A percentile compares a stretch with the other conserved stretches of the same genome.
Evolutionary conservation across 1,139 yeast genomes (phyloP).

Genomic region (Saccharomyces hybrid): DNA sequence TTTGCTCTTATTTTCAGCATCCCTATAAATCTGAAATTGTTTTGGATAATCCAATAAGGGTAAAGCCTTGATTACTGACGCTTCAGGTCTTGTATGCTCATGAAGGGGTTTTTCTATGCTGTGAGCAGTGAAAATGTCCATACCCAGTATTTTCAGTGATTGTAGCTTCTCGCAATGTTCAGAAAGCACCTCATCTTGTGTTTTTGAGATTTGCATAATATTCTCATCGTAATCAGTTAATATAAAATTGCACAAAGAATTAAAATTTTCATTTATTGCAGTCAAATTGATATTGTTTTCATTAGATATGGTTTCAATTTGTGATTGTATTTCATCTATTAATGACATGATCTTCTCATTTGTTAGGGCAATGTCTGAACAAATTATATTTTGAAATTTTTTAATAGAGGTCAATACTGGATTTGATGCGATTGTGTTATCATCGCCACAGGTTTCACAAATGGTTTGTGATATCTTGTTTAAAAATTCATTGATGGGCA

Average conservation of each 20-base stretch:
- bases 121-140: neutral
- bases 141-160: neutral
- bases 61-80: neutral
- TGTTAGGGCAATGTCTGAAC: neutral
- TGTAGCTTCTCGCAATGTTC: constrained; percentile 4
- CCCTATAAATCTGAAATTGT: neutral
- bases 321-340: neutral
- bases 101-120: neutral
- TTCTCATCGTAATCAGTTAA: constrained; percentile 9
- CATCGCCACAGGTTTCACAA: neutral
- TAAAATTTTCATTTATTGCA: neutral
- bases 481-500: neutral
- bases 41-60: neutral
- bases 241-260: constrained; percentile 1
- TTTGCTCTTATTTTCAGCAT: neutral
- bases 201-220: constrained; percentile 10
- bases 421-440: neutral
- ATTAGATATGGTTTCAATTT: neutral
- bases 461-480: neutral
- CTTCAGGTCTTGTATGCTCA: neutral
- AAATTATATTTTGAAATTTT: neutral
- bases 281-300: neutral
- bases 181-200: constrained; percentile 12
- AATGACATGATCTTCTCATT: neutral
- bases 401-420: neutral